These are phyloP conservation scores for Beauveria australis DNA, from an alignment of 2,329 filamentous ascomycete genomes.

Conservation along the genomic window DNA sequence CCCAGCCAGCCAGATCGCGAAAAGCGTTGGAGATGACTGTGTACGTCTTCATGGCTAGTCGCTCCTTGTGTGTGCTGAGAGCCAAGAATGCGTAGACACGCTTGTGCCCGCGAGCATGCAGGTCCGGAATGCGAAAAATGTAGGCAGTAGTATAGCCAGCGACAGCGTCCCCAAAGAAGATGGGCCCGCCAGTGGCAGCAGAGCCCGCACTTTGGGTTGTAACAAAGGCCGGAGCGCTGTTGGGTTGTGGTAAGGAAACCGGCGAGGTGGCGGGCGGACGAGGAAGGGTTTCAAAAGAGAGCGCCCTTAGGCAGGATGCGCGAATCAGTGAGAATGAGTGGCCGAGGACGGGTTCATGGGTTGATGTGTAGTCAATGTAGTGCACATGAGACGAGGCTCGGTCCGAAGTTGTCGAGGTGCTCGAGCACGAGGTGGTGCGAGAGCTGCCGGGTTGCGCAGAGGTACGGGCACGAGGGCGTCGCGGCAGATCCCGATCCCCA, in stretches of 20 bases:
- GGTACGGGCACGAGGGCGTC: slow-evolving; percentile 31
- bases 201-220: slow-evolving; percentile 46
- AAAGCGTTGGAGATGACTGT: slow-evolving; percentile 54
- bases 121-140: slow-evolving; percentile 61
- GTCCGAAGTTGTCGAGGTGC: slow-evolving; percentile 41
- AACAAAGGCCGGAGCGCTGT: slow-evolving; percentile 40
- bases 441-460: slow-evolving; percentile 36
- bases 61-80: slow-evolving; percentile 56
- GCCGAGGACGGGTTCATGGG: slow-evolving; percentile 53
- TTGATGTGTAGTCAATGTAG: slow-evolving; percentile 60
- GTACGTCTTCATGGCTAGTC: slow-evolving; percentile 58
- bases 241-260: slow-evolving; percentile 27
- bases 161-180: slow-evolving; percentile 59
- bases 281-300: slow-evolving; percentile 59
- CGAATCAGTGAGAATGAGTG: slow-evolving; percentile 60
- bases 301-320: slow-evolving; percentile 56
- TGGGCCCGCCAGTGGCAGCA: slow-evolving; percentile 53
- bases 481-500: slow-evolving; percentile 37
- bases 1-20: slow-evolving; percentile 56
- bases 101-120: slow-evolving; percentile 59
- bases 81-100: slow-evolving; percentile 62
- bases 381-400: slow-evolving; percentile 48
- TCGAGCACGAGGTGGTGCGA: slow-evolving; percentile 43
- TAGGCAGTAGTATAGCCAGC: slow-evolving; percentile 63
- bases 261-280: slow-evolving; percentile 40